phyloP scores from a whole-genome alignment of 2,329 filamentous ascomycete species.

The Venturia carpophila region DNA sequence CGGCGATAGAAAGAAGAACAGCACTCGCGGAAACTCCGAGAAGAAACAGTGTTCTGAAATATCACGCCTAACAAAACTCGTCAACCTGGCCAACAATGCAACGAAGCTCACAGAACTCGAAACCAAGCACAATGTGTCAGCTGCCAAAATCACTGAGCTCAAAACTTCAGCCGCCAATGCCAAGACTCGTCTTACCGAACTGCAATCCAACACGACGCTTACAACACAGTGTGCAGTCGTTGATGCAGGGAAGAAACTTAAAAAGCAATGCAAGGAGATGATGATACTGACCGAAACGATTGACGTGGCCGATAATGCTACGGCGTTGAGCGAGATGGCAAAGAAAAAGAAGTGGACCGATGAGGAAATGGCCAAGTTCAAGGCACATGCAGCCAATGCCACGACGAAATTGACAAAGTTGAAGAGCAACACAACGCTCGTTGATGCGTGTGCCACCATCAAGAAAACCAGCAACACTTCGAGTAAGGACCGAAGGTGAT shows the following conservation, averaged over 20 bases:
- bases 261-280: slow-evolving; percentile 5
- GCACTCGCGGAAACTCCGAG: too few relatives aligned
- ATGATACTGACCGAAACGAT: slow-evolving; percentile 18
- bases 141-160: slow-evolving; percentile 23
- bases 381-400: slow-evolving; percentile 24
- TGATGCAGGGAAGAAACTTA: slow-evolving; percentile 23
- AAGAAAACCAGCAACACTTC: not conserved
- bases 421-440: slow-evolving; percentile 26
- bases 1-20: too few relatives aligned
- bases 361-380: slow-evolving; percentile 23
- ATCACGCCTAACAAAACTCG: slow-evolving; percentile 23
- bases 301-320: slow-evolving; percentile 25
- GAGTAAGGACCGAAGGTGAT: too few relatives aligned
- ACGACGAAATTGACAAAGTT: slow-evolving; percentile 24
- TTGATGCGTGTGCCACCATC: slow-evolving; percentile 24
- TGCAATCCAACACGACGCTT: slow-evolving; percentile 26
- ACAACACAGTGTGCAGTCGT: slow-evolving; percentile 25
- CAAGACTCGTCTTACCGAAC: slow-evolving; percentile 23
- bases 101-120: slow-evolving; percentile 26
- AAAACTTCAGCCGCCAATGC: slow-evolving; percentile 26
- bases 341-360: slow-evolving; percentile 24
- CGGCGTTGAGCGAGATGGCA: slow-evolving; percentile 25
- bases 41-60: slow-evolving; percentile 23
- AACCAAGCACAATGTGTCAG: slow-evolving; percentile 24
- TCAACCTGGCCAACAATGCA: slow-evolving; percentile 25